Evolutionary conservation across 2,329 filamentous ascomycete genomes (phyloP), one percentile per base, ranked within the genome.

Genomic region (Neonectria coccinea): DNA sequence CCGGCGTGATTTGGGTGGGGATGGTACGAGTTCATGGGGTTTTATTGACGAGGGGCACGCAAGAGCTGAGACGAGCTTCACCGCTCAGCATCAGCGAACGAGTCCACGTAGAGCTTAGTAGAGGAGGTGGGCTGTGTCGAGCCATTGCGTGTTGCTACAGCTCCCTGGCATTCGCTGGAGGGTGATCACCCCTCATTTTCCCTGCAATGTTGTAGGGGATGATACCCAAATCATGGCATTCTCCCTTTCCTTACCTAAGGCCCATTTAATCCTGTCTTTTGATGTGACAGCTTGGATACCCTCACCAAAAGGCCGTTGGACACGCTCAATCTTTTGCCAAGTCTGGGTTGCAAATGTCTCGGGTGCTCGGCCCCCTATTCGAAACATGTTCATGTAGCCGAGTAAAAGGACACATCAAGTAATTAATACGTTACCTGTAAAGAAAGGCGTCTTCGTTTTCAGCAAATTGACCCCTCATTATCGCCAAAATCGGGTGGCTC

Each of bases 1-100:
- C 50, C 58, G 56, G 55, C 65, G 60, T 67, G 53, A 62, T 56
- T 51, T 47, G 42, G 64, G 58, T 41, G 59, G 65, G 64, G 51
- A 62, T 72, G 64, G 54, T 65, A 68, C 68, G 66, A 70, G 60
- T 48, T 45, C 18, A 12, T 51, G 47, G 39, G 16, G 16, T 41
- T 36, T 36, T 39, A 4, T 22, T 22, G 22, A 22, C 22, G 22
- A 54, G 44, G 18, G 44, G 47, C 36, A 56, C 47, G 50, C 60
- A 39, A 58, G 57, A 56, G 41, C 48, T 50, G 12, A 20, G 39
- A 45, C 25, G 50, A 61, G 56, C 56, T 56, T 66, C 60, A 59
- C 57, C 50, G 53, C 45, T 56, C 50, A 54, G 56, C 39, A 42
- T 10, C 27, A 42, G 41, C n/a, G 29, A 22, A 20, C 44, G 45